These are phyloP conservation scores for Ophiosphaerella narmari DNA, from an alignment of 2,329 filamentous ascomycete species.

Conservation along the genomic window DNA sequence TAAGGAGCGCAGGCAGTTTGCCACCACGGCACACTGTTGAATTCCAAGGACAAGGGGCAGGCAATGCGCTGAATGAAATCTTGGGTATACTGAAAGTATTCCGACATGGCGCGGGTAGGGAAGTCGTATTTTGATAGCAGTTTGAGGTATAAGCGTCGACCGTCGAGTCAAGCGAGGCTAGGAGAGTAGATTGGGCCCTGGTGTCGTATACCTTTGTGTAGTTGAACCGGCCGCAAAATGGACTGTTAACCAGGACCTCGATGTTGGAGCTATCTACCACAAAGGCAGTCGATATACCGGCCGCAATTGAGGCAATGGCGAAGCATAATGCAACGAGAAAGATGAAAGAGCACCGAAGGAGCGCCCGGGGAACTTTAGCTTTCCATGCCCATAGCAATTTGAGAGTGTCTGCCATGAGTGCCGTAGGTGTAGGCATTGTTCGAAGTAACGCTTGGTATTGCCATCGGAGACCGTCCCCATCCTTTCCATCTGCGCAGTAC, in stretches of 20 bases:
- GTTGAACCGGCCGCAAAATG: constrained; percentile 3
- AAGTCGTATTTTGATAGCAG: not conserved
- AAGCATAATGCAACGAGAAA: constrained; percentile 14
- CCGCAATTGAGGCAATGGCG: constrained; percentile 8
- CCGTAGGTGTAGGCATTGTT: constrained; percentile 16
- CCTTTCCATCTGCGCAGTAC: constrained; percentile 10
- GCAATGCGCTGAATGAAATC: not conserved
- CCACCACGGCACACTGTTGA: not conserved
- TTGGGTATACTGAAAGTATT: constrained; percentile 2
- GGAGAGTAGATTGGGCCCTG: not conserved
- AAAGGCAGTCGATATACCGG: constrained; percentile 23
- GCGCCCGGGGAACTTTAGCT: constrained; percentile 3
- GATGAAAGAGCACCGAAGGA: constrained; percentile 10
- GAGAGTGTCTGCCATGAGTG: constrained; percentile 17
- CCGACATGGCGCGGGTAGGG: not conserved
- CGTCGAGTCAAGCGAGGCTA: not conserved
- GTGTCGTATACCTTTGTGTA: constrained; percentile 2
- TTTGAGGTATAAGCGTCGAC: not conserved
- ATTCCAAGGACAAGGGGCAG: constrained; percentile 3
- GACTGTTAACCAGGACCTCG: constrained; percentile 15
- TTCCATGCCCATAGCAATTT: constrained; percentile 25
- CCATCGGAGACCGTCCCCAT: constrained; percentile 16
- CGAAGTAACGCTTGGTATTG: constrained; percentile 25
- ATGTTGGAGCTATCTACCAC: constrained; percentile 13
- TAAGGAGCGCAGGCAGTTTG: not conserved